Base-by-base conservation (phyloP, 495 filamentous ascomycete genomes). In the Aspergillus avenaceus region DNA sequence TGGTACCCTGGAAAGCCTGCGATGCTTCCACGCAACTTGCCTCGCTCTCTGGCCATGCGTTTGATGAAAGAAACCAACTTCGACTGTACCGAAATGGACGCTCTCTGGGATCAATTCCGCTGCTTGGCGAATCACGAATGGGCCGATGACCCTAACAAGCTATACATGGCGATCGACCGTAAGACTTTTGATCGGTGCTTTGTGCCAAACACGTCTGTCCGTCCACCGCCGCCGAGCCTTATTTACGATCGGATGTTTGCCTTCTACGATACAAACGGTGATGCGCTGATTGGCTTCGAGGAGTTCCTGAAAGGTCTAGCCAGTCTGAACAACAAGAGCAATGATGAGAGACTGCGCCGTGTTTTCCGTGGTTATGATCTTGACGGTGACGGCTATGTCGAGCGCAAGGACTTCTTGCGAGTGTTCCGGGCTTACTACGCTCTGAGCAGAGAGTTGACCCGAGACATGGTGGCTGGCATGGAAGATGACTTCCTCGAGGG, bases 191-290 rank as follows among this genome's bases (percentile, higher is more conserved):
- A 95, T 60, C 84, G 86, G 47, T 93, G 89, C 54, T 85, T 98
- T 49, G 80, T 93, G 2, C 92, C 91, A 1, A 86, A 86, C 29
- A 85, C 83, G 3, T 84, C 87, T n/a, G 78, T 81, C 50, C 77
- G 84, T 25, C 84, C 87, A 12, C 82, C 85, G 8, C 78, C 86
- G 5, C 90, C 92, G 5, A 96, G 92, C 65, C 76, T 96, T 3
- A 87, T 97, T 36, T 91, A 95, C 59, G 91, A 97, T 69, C 86
- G 93, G 48, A 88, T 95, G 80, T 99, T 99, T 69, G 81, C 86
- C 26, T 97, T 96, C 65, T 99, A 96, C 65, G 95, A 97, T 60
- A 87, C 84, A 32, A 89, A 97, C 59, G 75, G 81, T 26, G 88
- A 97, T 59, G 88, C 86, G 8, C 69, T 95, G 8, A 96, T 99